Conservation (phyloP, 805 yeast species). For the Cyberlindnera euphorbiiphila region DNA sequence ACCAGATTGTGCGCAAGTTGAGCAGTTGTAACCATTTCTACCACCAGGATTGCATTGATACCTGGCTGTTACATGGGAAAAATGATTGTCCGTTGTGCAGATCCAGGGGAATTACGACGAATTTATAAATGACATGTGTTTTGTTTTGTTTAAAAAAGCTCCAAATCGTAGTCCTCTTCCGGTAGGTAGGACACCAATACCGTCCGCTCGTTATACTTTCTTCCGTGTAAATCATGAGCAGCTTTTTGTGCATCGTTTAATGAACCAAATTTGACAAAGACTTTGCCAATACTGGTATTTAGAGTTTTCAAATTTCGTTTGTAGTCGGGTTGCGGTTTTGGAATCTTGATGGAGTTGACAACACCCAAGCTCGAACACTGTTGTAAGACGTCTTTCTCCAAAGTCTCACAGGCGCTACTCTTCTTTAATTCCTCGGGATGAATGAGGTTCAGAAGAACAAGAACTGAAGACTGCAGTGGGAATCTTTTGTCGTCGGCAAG, state of each 20-base stretch:
- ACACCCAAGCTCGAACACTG: constrained; percentile 51
- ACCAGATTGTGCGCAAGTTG: constrained; percentile 45
- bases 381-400: constrained; percentile 46
- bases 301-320: constrained; percentile 42
- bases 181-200: constrained; percentile 62
- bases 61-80: constrained; percentile 50
- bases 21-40: constrained; percentile 45
- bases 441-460: constrained; percentile 64
- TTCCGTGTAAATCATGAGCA: constrained; percentile 55
- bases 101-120: constrained; percentile 34
- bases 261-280: constrained; percentile 61
- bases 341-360: constrained; percentile 53
- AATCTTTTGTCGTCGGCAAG: constrained; percentile 12
- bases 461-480: constrained; percentile 38
- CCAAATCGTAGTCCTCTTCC: constrained; percentile 52
- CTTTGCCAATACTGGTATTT: constrained; percentile 63
- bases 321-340: constrained; percentile 46
- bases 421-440: constrained; percentile 60
- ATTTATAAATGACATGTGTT: neutral
- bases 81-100: constrained; percentile 60
- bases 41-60: constrained; percentile 55
- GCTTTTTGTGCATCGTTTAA: constrained; percentile 53
- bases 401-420: constrained; percentile 42
- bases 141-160: constrained; percentile 14
- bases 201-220: constrained; percentile 62